Conservation (phyloP, 352 stramenopile genomes). For the Pythium myriotylum region DNA sequence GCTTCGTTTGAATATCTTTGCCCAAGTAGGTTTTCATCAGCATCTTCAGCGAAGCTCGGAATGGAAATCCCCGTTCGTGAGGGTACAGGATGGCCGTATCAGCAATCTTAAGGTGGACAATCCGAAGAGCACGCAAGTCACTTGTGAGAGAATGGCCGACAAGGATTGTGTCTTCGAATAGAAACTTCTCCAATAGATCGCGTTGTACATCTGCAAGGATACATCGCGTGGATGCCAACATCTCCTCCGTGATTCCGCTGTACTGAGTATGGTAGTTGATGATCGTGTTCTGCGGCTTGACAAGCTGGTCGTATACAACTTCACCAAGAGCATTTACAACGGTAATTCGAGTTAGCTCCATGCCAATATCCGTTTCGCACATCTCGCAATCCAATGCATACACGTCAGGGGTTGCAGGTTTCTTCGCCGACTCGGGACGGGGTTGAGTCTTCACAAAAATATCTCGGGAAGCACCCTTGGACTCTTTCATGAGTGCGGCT, state of each 20-base stretch:
- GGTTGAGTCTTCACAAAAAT: constrained; percentile 52
- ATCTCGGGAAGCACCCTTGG: constrained; percentile 54
- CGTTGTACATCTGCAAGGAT: constrained; percentile 78
- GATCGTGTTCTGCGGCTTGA: constrained; percentile 84
- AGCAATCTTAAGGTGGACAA: constrained; percentile 70
- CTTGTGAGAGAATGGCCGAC: constrained; percentile 89
- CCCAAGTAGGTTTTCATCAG: constrained; percentile 82
- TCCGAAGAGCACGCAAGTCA: constrained; percentile 74
- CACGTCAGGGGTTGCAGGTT: constrained; percentile 30
- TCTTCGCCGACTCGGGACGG: constrained; percentile 28
- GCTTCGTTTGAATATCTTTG: constrained; percentile 76
- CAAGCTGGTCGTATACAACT: constrained; percentile 83
- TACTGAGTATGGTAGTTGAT: constrained; percentile 91
- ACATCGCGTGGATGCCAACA: constrained; percentile 51
- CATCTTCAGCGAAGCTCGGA: constrained; percentile 82
- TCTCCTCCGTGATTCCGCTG: constrained; percentile 86
- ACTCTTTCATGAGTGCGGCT: constrained; percentile 47
- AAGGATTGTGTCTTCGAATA: constrained; percentile 79
- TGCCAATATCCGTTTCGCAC: constrained; percentile 86
- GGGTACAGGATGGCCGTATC: constrained; percentile 86
- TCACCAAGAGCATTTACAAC: constrained; percentile 57
- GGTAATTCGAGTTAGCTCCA: constrained; percentile 83
- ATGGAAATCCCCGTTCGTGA: constrained; percentile 83
- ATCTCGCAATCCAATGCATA: constrained; percentile 91
- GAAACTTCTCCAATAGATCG: constrained; percentile 51